Evolutionary conservation across 306 rosid genomes (phyloP).

Genomic region (Cucurbita argyrosperma): DNA sequence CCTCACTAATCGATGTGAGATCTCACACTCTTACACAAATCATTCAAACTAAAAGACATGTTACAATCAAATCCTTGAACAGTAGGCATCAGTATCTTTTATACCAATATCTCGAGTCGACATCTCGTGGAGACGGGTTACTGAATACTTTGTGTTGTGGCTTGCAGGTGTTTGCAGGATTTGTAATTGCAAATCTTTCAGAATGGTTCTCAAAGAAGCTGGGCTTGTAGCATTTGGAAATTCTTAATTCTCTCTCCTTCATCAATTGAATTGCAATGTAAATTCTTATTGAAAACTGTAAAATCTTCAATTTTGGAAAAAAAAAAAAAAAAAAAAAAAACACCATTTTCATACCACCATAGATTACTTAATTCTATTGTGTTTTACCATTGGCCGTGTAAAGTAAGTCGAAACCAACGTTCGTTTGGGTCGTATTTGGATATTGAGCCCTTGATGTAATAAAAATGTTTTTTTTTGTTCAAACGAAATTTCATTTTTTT

Average conservation of each 20-base stretch:
- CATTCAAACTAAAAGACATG: neutral
- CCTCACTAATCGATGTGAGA: no score
- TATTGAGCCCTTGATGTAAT: conserved; percentile 25
- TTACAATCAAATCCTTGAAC: neutral
- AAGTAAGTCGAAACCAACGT: conserved; percentile 18
- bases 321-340: neutral
- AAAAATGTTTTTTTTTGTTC: neutral
- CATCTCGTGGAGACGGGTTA: neutral
- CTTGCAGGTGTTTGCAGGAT: conserved; percentile 85
- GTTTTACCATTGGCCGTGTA: conserved; percentile 13
- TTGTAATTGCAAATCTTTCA: conserved; percentile 83
- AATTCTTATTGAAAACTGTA: conserved; percentile 6
- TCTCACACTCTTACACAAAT: neutral
- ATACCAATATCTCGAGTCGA: neutral
- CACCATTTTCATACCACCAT: neutral
- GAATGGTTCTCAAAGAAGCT: conserved; percentile 50
- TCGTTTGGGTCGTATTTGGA: conserved; percentile 11
- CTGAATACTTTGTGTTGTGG: conserved; percentile 3
- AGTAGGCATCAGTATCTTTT: neutral
- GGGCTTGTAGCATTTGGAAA: conserved; percentile 39
- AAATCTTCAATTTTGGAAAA: conserved; percentile 5
- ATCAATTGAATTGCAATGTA: conserved; percentile 8
- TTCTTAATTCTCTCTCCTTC: conserved; percentile 2
- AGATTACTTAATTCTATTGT: neutral
- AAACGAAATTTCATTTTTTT: neutral